phyloP scores from a whole-genome alignment of 768 basidiomycete species.

The Suillus weaverae region DNA sequence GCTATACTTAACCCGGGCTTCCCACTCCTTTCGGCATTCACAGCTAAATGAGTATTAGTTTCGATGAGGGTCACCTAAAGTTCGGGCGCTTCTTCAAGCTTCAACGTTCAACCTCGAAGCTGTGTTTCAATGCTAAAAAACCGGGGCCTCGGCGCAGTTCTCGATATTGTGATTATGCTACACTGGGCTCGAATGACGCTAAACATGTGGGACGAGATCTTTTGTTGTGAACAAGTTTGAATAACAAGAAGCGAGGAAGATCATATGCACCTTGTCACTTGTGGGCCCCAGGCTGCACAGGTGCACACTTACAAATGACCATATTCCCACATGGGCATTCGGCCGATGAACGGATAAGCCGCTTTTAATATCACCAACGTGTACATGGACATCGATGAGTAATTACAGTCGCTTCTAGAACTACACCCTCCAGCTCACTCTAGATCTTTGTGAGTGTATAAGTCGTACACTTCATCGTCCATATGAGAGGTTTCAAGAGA shows the following conservation, averaged over 20 bases:
- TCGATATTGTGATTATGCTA: background rate
- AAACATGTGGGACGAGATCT: background rate
- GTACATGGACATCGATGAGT: background rate
- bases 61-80: background rate
- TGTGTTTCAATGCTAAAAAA: background rate
- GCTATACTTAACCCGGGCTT: conserved; percentile 36
- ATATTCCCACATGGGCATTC: background rate
- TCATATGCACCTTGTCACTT: background rate
- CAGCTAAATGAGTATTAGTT: background rate
- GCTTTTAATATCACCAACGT: background rate
- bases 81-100: background rate
- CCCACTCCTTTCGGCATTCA: conserved; percentile 30
- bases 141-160: background rate
- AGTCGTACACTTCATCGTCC: background rate
- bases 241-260: background rate
- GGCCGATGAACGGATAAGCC: background rate
- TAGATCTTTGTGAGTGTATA: background rate
- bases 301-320: background rate
- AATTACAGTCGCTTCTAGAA: background rate
- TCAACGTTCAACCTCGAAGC: no score
- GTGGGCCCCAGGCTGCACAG: background rate
- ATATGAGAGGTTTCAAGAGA: background rate
- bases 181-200: background rate
- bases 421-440: background rate
- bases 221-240: background rate